A percentile compares a stretch with the other conserved stretches of the same genome.
These are phyloP conservation scores for Oryza glaberrima DNA, from an alignment of 176 grass and related monocot genomes.

Conservation along the genomic window DNA sequence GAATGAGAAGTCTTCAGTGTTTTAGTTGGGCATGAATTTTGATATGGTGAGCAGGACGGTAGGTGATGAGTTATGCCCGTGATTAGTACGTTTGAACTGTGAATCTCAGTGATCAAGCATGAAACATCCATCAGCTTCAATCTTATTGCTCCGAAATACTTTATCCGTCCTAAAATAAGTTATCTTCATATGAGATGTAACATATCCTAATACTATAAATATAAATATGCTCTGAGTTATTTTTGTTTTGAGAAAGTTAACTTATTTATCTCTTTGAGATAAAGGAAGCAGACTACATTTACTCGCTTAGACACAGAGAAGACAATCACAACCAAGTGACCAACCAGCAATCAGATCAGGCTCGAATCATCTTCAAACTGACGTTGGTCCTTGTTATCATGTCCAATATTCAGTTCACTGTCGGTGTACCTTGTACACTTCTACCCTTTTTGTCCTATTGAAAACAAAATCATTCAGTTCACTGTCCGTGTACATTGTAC, in stretches of 20 bases:
- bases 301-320: neutral
- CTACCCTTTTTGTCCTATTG: fast-evolving
- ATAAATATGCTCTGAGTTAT: too few species aligned
- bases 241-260: too few species aligned
- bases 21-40: neutral
- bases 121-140: neutral
- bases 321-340: neutral
- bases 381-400: neutral
- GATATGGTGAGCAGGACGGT: neutral
- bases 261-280: too few species aligned
- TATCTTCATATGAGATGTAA: too few species aligned
- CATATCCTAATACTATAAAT: too few species aligned
- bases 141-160: neutral
- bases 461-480: too few species aligned
- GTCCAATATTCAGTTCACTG: neutral
- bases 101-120: neutral
- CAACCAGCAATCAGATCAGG: neutral
- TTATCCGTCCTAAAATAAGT: too few species aligned
- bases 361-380: neutral
- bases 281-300: neutral
- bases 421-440: neutral
- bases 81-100: neutral
- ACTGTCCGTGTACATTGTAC: too few species aligned
- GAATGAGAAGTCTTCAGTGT: neutral
- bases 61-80: neutral